Conservation (phyloP, 2,329 filamentous ascomycete species). For the Microcyclosporella mali region DNA sequence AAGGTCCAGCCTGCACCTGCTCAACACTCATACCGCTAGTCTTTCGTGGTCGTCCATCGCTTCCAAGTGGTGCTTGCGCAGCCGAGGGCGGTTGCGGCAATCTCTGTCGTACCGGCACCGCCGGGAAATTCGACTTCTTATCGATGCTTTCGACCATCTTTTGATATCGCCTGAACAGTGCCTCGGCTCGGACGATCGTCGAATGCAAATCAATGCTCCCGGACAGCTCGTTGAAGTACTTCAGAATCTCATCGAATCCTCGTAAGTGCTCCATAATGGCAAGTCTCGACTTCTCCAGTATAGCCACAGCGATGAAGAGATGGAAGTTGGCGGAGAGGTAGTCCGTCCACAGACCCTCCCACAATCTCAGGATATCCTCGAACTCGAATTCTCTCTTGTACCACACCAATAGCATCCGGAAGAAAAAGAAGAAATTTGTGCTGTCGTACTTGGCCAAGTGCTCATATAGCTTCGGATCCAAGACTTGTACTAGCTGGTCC, state of each 20-base stretch:
- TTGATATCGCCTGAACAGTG: conserved; percentile 81
- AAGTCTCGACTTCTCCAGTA: conserved; percentile 90
- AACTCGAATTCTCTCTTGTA: conserved; percentile 96
- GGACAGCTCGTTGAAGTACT: conserved; percentile 96
- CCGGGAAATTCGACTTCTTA: conserved; percentile 80
- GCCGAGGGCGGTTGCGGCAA: conserved; percentile 33
- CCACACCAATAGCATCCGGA: conserved; percentile 97
- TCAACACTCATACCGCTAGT: conserved; percentile 5
- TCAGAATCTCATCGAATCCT: conserved; percentile 94
- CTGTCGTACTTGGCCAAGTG: conserved; percentile 86
- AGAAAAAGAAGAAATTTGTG: conserved; percentile 99
- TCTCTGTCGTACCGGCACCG: conserved; percentile 45
- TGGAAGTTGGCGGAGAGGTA: conserved; percentile 85
- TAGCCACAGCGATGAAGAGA: conserved; percentile 86
- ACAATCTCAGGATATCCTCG: conserved; percentile 76
- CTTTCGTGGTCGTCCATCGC: conserved; percentile 16
- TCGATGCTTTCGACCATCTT: conserved; percentile 85
- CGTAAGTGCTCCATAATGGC: conserved; percentile 92
- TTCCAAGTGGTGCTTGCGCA: conserved; percentile 14
- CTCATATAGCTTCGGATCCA: conserved; percentile 89
- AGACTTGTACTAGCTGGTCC: conserved; percentile 90
- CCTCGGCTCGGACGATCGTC: conserved; percentile 80
- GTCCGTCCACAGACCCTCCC: conserved; percentile 94
- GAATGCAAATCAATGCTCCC: conserved; percentile 85
- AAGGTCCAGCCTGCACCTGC: conserved; percentile 1